Percentiles rank a stretch among this genome's conserved stretches.
phyloP scores from a whole-genome alignment of 176 grass and related monocot genomes.

The Typha latifolia region DNA sequence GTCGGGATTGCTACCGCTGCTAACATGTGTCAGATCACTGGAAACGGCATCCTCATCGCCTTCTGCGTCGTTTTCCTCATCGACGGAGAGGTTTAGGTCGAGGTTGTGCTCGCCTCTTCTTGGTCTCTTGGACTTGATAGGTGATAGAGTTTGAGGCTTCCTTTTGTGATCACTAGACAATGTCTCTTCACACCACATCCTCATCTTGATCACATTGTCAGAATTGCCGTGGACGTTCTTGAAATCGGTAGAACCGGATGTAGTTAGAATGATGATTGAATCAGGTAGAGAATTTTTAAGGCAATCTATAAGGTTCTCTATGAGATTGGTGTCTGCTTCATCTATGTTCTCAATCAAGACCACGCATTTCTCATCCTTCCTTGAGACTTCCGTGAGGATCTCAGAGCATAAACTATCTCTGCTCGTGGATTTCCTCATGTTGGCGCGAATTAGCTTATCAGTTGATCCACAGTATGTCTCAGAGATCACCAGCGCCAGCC shows the following conservation, averaged over 20 bases:
- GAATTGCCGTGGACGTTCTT: too few relatives aligned
- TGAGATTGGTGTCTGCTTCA: too few relatives aligned
- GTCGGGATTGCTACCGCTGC: background rate
- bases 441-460: constrained; percentile 13
- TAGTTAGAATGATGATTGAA: too few relatives aligned
- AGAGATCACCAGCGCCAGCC: constrained; percentile 28
- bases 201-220: constrained; percentile 6
- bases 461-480: constrained; percentile 33
- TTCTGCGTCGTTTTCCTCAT: background rate
- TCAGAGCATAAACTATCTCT: constrained; percentile 4
- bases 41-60: background rate
- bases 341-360: constrained; percentile 14
- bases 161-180: background rate
- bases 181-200: background rate
- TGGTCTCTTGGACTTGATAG: background rate
- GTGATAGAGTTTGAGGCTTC: background rate
- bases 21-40: background rate
- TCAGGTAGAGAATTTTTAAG: too few relatives aligned
- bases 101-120: too few relatives aligned
- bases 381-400: constrained; percentile 19
- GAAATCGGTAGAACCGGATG: too few relatives aligned
- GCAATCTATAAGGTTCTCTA: too few relatives aligned
- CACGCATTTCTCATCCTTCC: constrained; percentile 27
- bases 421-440: constrained; percentile 8
- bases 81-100: background rate